These are phyloP conservation scores for Pelargonium australe DNA, from an alignment of 441 rosid species.

Conservation along the genomic window DNA sequence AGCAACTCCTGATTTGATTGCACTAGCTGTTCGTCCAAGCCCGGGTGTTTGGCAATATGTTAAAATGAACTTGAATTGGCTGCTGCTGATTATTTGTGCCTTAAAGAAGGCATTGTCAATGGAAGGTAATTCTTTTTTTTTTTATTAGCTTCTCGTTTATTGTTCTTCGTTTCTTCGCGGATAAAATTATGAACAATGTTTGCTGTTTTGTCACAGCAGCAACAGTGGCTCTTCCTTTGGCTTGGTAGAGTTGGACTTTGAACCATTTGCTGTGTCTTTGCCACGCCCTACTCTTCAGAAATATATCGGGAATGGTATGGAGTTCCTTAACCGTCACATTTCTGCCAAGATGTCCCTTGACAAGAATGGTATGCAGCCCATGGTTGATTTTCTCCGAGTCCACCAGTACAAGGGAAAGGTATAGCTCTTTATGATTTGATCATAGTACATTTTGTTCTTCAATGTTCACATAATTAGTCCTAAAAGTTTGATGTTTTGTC, in stretches of 20 bases:
- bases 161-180: background rate
- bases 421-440: background rate
- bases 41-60: constrained; percentile 95
- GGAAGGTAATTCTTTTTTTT: constrained; percentile 41
- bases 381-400: constrained; percentile 71
- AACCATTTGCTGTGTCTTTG: constrained; percentile 69
- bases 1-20: constrained; percentile 72
- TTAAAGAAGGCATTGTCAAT: constrained; percentile 86
- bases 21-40: constrained; percentile 81
- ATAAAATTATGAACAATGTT: background rate
- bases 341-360: constrained; percentile 90
- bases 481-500: too few species aligned
- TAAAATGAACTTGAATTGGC: constrained; percentile 60
- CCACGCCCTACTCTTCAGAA: constrained; percentile 89
- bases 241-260: constrained; percentile 73
- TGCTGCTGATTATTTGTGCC: constrained; percentile 65
- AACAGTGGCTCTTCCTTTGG: constrained; percentile 56
- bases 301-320: constrained; percentile 88
- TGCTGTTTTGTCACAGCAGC: constrained; percentile 27
- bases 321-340: constrained; percentile 92
- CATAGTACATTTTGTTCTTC: too few species aligned
- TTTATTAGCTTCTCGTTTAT: background rate
- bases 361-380: constrained; percentile 78
- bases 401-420: constrained; percentile 93
- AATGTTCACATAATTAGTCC: too few species aligned